phyloP scores from a whole-genome alignment of 306 rosid genomes.

The Lathyrus aphaca region DNA sequence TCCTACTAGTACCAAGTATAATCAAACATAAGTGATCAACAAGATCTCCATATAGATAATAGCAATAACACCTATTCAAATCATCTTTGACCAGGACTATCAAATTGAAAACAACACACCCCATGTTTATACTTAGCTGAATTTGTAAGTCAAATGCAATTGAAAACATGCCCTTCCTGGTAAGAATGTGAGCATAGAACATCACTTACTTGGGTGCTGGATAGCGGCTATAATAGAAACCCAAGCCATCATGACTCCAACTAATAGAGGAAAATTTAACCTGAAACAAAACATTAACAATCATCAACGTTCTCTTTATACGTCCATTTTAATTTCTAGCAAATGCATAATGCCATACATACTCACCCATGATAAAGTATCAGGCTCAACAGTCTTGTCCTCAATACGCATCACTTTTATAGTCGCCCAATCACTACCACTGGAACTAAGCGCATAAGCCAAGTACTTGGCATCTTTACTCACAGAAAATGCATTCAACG shows the following conservation, averaged over 20 bases:
- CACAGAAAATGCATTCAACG: constrained; percentile 59
- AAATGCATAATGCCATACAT: constrained; percentile 12
- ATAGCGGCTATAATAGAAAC: constrained; percentile 93
- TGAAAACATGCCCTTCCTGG: constrained; percentile 3
- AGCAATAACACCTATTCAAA: neutral
- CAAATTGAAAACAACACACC: constrained; percentile 14
- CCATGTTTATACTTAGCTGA: constrained; percentile 8
- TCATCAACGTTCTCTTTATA: neutral
- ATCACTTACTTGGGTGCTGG: constrained; percentile 89
- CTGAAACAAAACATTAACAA: constrained; percentile 53
- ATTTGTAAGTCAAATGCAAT: constrained; percentile 21
- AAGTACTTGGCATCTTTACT: constrained; percentile 82
- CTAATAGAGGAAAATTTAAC: constrained; percentile 78
- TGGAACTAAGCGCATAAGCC: constrained; percentile 84
- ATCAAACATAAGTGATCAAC: constrained; percentile 2
- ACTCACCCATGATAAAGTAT: constrained; percentile 84
- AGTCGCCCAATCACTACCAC: constrained; percentile 95
- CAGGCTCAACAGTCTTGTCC: constrained; percentile 64
- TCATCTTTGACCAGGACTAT: constrained; percentile 4
- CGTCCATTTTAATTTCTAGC: neutral
- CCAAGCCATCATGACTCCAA: constrained; percentile 91
- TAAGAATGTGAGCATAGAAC: constrained; percentile 18
- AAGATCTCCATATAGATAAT: constrained; percentile 9
- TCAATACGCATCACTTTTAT: constrained; percentile 72
- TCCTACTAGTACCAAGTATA: constrained; percentile 14